Percentiles rank a stretch among this genome's conserved stretches.
phyloP scores from a whole-genome alignment of 164 flowering plant species.

The Tetrastigma voinierianum region DNA sequence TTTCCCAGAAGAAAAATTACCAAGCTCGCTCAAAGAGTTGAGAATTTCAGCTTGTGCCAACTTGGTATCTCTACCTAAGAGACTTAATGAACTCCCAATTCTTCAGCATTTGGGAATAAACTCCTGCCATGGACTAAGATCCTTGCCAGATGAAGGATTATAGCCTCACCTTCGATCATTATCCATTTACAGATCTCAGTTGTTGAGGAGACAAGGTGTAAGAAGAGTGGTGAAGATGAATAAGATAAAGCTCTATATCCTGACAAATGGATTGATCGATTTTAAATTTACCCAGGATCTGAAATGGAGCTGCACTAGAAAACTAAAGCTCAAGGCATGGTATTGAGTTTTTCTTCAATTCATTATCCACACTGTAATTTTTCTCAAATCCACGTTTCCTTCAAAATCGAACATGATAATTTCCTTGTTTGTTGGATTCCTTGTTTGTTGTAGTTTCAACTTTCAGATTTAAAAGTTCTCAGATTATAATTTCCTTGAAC shows the following conservation, averaged over 20 bases:
- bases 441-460: too few species aligned
- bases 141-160: not conserved
- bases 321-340: too few species aligned
- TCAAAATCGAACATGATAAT: too few species aligned
- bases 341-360: too few species aligned
- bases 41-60: constrained; percentile 6
- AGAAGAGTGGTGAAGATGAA: constrained; percentile 1
- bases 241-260: constrained; percentile 7
- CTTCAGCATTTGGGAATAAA: too few species aligned
- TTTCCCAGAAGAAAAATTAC: constrained; percentile 1
- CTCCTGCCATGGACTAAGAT: not conserved
- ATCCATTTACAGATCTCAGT: not conserved
- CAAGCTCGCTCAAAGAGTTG: not conserved
- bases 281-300: too few species aligned
- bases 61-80: not conserved
- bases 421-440: too few species aligned
- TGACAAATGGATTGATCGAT: not conserved
- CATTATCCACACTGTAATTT: too few species aligned
- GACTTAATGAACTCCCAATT: not conserved
- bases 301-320: too few species aligned
- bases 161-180: not conserved
- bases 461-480: too few species aligned
- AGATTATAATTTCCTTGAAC: too few species aligned
- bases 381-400: too few species aligned
- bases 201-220: not conserved